Conservation (phyloP, 2,329 filamentous ascomycete species). For the Aspergillus sp. region DNA sequence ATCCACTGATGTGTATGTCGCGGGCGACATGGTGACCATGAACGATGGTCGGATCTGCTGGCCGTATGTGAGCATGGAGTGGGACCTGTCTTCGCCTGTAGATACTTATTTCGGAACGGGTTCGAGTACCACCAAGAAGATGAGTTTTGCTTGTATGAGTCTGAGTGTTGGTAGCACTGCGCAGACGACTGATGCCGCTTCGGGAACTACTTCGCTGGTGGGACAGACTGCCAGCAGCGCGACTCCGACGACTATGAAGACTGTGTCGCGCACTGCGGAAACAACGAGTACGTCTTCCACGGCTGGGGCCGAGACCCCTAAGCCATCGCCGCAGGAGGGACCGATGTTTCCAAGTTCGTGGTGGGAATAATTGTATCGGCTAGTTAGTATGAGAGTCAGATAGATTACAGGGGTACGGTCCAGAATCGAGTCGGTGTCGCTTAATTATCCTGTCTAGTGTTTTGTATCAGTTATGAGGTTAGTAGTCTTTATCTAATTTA, state of each 20-base stretch:
- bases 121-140: conserved; percentile 13
- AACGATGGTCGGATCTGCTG: conserved; percentile 53
- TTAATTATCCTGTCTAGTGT: no score
- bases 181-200: not conserved
- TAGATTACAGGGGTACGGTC: not conserved
- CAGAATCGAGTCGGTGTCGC: no score
- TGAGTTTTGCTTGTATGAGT: conserved; percentile 23
- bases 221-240: not conserved
- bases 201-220: not conserved
- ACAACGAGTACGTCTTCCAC: not conserved
- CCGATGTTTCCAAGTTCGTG: not conserved
- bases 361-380: not conserved
- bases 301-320: not conserved
- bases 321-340: not conserved
- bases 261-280: not conserved
- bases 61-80: conserved; percentile 35
- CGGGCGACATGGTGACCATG: conserved; percentile 58
- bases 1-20: conserved; percentile 51
- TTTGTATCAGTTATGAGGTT: no score
- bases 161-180: not conserved
- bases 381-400: not conserved
- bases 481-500: no score
- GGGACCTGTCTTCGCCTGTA: conserved; percentile 34
- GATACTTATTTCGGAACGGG: conserved; percentile 1
- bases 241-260: not conserved